Evolutionary conservation across 768 basidiomycete species (phyloP).

Genomic region (Lentinula guzmanii): DNA sequence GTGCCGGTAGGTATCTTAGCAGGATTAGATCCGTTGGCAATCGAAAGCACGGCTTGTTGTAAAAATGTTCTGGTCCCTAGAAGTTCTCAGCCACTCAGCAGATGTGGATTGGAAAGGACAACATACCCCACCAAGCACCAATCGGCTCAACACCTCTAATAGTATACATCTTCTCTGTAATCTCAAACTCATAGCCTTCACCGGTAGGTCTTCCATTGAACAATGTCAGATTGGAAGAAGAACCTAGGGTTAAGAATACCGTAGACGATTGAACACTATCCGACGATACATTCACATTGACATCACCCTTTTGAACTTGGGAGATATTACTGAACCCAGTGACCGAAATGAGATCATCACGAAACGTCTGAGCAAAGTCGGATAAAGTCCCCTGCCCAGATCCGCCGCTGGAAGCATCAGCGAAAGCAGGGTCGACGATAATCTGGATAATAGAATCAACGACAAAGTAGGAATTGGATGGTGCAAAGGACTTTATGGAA

Average conservation of each 20-base stretch:
- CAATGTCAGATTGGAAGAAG: constrained; percentile 19
- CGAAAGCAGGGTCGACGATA: constrained; percentile 25
- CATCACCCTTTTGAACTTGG: constrained; percentile 6
- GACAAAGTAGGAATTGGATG: constrained; percentile 19
- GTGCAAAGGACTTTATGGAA: constrained; percentile 26
- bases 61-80: constrained; percentile 29
- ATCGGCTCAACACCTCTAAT: constrained; percentile 27
- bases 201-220: constrained; percentile 30
- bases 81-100: neutral
- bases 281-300: neutral
- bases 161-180: constrained; percentile 20
- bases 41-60: constrained; percentile 28
- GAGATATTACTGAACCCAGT: constrained; percentile 22
- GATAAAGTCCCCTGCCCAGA: constrained; percentile 23
- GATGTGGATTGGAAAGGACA: neutral
- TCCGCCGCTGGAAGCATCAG: constrained; percentile 3
- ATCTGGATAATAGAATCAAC: constrained; percentile 24
- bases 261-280: constrained; percentile 6
- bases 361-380: constrained; percentile 31
- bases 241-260: constrained; percentile 26
- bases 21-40: constrained; percentile 10
- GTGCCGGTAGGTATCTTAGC: constrained; percentile 24
- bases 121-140: constrained; percentile 36
- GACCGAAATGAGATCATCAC: constrained; percentile 23
- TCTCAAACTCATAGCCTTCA: constrained; percentile 32